phyloP scores from a whole-genome alignment of 306 rosid genomes.

The Fragaria nilgerrensis region DNA sequence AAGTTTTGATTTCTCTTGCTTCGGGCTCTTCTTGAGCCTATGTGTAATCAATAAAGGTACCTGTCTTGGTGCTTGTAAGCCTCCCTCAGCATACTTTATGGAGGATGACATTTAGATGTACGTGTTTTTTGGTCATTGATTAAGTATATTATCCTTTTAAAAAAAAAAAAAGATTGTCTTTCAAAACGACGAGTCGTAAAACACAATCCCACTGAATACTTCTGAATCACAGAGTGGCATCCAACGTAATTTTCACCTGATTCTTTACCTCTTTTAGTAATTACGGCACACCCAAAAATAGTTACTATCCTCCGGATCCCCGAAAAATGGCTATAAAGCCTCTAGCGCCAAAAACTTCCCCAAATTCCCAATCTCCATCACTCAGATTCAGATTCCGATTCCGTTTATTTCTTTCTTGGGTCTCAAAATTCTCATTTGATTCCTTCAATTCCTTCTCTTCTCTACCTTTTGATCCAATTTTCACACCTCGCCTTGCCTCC shows the following conservation, averaged over 20 bases:
- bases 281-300: not conserved
- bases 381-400: constrained; percentile 16
- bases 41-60: too few relatives aligned
- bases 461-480: constrained; percentile 14
- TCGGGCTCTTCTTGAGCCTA: too few relatives aligned
- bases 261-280: constrained; percentile 11
- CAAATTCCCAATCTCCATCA: constrained; percentile 12
- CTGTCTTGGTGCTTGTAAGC: too few relatives aligned
- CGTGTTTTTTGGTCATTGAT: too few relatives aligned
- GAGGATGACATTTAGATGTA: too few relatives aligned
- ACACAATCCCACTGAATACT: not conserved
- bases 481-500: not conserved
- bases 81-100: too few relatives aligned
- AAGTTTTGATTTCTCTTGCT: too few relatives aligned
- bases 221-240: not conserved
- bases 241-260: not conserved
- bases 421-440: constrained; percentile 1
- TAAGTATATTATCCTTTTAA: too few relatives aligned
- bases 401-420: not conserved
- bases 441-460: constrained; percentile 8
- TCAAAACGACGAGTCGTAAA: not conserved
- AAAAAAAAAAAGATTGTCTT: too few relatives aligned
- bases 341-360: constrained; percentile 8
- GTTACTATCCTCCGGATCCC: not conserved
- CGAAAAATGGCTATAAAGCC: constrained; percentile 1